Base-by-base conservation (phyloP, 768 basidiomycete genomes). In the Lentinula guzmanii region DNA sequence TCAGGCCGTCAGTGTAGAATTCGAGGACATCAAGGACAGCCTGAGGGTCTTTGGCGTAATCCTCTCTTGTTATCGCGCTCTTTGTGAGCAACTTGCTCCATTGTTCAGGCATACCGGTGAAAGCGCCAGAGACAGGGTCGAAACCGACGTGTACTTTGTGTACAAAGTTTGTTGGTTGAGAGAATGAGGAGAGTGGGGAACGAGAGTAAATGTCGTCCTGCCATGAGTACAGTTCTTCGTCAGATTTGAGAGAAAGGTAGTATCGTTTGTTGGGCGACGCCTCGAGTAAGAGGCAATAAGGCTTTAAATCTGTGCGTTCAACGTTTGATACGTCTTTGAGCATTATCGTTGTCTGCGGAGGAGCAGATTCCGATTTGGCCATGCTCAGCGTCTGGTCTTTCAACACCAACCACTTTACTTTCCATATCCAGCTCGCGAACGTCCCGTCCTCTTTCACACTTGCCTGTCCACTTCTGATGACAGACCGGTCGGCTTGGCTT, bases 111-210 rank as follows among this genome's bases (percentile, higher is more conserved):
- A 99, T 86, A 61, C 96, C 93, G 15, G 95, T 98, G 73, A 99
- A 99, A 15, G 87, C 93, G 10, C 96, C 96, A 45, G 90, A 90
- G 48, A 91, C 79, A 2, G 95, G 92, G 75, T 99, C 96, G 67
- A 95, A 98, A 2, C 95, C 95, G 61, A 98, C 96, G 74, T 98
- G 96, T 2, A 98, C 95, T 71, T 98, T 95, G 77, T 99, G 96
- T 0, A 98, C 93, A 70, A 99, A 98, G 74, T 99, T 96, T 7
- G 95, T 98, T 0, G 96, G 96, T 66, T 90, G 90, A 71, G 89
- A 89, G 48, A 95, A 91, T 31, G 96, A 93, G 13, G 55, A 56
- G 53, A 95, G 79, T 2, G 95, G 94, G 68, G 91, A 93, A 52
- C 94, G 84, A 5, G 85, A 85, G 75, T 98, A 98, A 63, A 99